These are phyloP conservation scores for Zelopaecilomyces penicillatus DNA, from an alignment of 2,329 filamentous ascomycete genomes.

Conservation along the genomic window DNA sequence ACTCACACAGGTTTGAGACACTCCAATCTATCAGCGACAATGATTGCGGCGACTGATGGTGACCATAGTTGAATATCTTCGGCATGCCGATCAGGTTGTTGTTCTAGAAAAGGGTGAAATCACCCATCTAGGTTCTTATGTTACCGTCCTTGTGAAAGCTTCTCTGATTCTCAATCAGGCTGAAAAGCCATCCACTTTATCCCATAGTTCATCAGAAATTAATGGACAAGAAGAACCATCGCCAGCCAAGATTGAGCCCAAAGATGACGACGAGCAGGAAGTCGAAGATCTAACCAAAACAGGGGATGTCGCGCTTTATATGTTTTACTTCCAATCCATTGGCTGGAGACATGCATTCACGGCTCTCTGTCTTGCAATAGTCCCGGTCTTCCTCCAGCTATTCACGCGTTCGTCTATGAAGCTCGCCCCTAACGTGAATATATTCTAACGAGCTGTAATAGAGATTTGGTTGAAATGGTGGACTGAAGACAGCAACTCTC, in stretches of 20 bases:
- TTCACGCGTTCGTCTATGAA: too few relatives aligned
- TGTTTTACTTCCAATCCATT: slow-evolving; percentile 11
- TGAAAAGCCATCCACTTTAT: background rate
- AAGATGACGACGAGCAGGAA: background rate
- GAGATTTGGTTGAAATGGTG: slow-evolving; percentile 15
- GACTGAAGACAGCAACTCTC: slow-evolving; percentile 11
- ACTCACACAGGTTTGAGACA: background rate
- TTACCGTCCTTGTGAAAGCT: background rate
- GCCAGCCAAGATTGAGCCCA: background rate
- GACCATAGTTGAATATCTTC: background rate
- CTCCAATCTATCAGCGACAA: background rate
- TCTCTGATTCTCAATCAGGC: background rate
- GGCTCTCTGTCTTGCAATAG: too few relatives aligned
- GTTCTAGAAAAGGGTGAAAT: slow-evolving; percentile 1
- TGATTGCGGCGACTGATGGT: background rate
- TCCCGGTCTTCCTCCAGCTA: too few relatives aligned
- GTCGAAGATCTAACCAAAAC: background rate
- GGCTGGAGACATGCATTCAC: slow-evolving; percentile 3
- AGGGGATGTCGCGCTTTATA: slow-evolving; percentile 10
- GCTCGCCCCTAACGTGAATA: too few relatives aligned
- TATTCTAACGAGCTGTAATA: too few relatives aligned
- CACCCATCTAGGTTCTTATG: background rate
- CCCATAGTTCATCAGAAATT: background rate
- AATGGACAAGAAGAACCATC: background rate
- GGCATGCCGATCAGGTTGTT: background rate